These are phyloP conservation scores for Melastoma malabathricum DNA, from an alignment of 345 rosid species.

Conservation along the genomic window DNA sequence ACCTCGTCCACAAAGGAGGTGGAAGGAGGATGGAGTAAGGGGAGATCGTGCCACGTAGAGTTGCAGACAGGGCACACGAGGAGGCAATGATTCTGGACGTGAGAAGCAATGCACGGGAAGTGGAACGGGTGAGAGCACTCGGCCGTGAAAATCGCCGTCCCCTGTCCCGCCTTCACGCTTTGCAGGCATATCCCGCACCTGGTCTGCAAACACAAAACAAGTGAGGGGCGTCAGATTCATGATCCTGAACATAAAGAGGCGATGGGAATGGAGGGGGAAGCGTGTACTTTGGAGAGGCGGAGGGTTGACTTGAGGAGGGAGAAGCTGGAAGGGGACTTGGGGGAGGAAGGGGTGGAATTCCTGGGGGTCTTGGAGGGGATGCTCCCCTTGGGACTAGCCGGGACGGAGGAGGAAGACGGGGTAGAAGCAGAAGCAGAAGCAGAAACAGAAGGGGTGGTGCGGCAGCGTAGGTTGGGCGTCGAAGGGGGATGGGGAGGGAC, in stretches of 20 bases:
- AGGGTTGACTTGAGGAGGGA: slow-evolving; percentile 54
- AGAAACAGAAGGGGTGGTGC: slow-evolving; percentile 23
- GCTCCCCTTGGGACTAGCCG: slow-evolving; percentile 34
- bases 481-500: slow-evolving; percentile 34
- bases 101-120: slow-evolving; percentile 56
- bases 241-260: not conserved
- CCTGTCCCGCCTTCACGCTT: slow-evolving; percentile 54
- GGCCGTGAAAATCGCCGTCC: slow-evolving; percentile 76
- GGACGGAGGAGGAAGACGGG: slow-evolving; percentile 37
- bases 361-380: no score
- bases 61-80: slow-evolving; percentile 66
- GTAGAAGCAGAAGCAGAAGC: slow-evolving; percentile 28
- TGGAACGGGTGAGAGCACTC: slow-evolving; percentile 79
- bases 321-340: slow-evolving; percentile 62
- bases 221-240: no score
- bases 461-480: slow-evolving; percentile 39
- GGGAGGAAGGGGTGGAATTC: slow-evolving; percentile 49
- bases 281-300: slow-evolving; percentile 51
- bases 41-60: slow-evolving; percentile 49
- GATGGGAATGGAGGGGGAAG: not conserved
- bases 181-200: slow-evolving; percentile 71
- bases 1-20: not conserved
- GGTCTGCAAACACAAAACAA: slow-evolving; percentile 19
- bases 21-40: slow-evolving; percentile 17
- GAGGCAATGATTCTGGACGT: slow-evolving; percentile 22